Base-by-base conservation (phyloP, 305 asterid genomes). In the Fraxinus platypoda region DNA sequence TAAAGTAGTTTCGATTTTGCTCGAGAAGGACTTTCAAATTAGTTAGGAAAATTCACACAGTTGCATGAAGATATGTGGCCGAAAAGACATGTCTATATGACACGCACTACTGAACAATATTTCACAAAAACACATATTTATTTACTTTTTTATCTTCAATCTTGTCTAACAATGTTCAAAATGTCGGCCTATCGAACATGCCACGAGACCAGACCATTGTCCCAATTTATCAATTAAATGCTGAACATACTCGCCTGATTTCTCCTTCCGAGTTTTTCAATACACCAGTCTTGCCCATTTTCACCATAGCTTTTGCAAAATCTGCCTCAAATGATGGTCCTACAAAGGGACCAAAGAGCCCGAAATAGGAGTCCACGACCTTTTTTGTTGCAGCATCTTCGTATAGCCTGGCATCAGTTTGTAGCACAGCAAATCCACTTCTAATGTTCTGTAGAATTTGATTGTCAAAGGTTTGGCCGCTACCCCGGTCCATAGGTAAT, bases 341-440 rank as follows among this genome's bases (percentile, higher is more conserved):
- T 0, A 83, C 6, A 0, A 87, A 25, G 2, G 93, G 91, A 81
- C 82, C 83, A 1, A 91, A 34, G 0, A 81, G 8, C 37, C 90
- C 92, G 62, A 94, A 90, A 76, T 95, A 95, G 3, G 97, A 95
- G 89, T 95, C 97, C n/a, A 95, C 90, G 0, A 91, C 85, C 5
- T 28, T 81, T 81, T 84, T 88, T 0, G 99, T 95, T 0, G 81
- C 79, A 3, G 5, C 81, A 54, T 95, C 99, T 64, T 87, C 87
- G 12, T 94, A 91, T 1, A 95, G 87, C 41, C 81, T 85, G 0
- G 96, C 97, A 72, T 95, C 99, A 0, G 97, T 90, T 35, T 77
- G 92, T 9, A 95, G 80, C 80, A 94, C 99, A 0, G 98, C 96
- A 17, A 90, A 90, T 41, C 99, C 98, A 25, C 33, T 81, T 78